Conservation (phyloP, 176 grass and related monocot genomes). For the Musa itinerans region DNA sequence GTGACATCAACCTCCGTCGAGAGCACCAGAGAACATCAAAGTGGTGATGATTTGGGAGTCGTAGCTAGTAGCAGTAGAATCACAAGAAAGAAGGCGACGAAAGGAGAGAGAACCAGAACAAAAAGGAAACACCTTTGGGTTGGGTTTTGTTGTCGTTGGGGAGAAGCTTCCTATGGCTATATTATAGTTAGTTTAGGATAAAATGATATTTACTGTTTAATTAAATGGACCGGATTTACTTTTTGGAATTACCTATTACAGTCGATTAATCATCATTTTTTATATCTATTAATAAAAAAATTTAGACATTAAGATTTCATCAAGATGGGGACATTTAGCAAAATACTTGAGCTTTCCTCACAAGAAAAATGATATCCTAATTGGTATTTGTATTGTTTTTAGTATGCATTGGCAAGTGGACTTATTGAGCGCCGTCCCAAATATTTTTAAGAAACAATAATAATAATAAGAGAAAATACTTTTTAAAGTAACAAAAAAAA, state of each 20-base stretch:
- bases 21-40: neutral
- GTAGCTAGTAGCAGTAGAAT: neutral
- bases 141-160: neutral
- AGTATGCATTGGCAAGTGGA: too few relatives aligned
- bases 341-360: too few relatives aligned
- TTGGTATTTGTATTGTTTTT: too few relatives aligned
- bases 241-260: too few relatives aligned
- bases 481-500: neutral
- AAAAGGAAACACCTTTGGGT: neutral
- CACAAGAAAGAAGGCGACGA: neutral
- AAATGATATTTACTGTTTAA: neutral
- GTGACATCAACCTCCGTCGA: conserved; percentile 43
- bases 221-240: too few relatives aligned
- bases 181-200: neutral
- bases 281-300: too few relatives aligned
- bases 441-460: neutral
- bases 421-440: too few relatives aligned
- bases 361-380: too few relatives aligned
- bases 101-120: neutral
- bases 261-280: too few relatives aligned
- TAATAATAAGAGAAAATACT: neutral
- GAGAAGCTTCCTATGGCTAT: neutral
- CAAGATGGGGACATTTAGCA: too few relatives aligned
- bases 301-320: too few relatives aligned
- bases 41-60: neutral